phyloP scores from a whole-genome alignment of 371 early-diverging fungal genomes.

The Rhizopus stolonifer region DNA sequence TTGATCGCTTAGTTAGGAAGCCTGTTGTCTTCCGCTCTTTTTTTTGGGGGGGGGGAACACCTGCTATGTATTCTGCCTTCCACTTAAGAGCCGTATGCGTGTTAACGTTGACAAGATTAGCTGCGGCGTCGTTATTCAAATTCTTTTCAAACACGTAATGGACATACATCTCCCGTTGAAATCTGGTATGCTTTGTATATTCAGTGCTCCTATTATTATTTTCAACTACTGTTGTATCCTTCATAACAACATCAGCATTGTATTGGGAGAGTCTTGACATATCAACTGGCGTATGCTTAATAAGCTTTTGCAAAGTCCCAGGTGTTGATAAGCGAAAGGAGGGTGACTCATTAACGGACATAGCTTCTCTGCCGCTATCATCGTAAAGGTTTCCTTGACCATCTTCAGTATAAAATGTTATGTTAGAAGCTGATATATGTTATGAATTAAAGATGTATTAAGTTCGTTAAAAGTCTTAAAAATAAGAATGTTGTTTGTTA shows the following conservation, averaged over 20 bases:
- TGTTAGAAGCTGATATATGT: too few species aligned
- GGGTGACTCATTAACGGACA: constrained; percentile 11
- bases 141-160: not conserved
- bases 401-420: constrained; percentile 13
- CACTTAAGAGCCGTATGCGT: constrained; percentile 3
- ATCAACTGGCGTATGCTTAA: constrained; percentile 1
- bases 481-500: too few species aligned
- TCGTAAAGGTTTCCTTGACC: constrained; percentile 16
- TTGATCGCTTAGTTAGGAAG: constrained; percentile 9
- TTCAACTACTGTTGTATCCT: not conserved
- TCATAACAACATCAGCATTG: not conserved
- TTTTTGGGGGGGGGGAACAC: not conserved
- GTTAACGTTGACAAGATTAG: constrained; percentile 6
- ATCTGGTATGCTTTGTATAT: not conserved
- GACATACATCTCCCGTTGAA: not conserved
- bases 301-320: not conserved
- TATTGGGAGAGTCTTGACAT: not conserved
- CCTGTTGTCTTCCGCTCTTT: constrained; percentile 4
- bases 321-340: constrained; percentile 11
- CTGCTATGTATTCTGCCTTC: constrained; percentile 1
- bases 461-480: too few species aligned
- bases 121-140: not conserved
- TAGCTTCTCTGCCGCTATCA: constrained; percentile 9
- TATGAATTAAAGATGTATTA: too few species aligned
- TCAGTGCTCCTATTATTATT: not conserved